Evolutionary conservation across 768 basidiomycete genomes (phyloP).

Genomic region (Collybia nuda): DNA sequence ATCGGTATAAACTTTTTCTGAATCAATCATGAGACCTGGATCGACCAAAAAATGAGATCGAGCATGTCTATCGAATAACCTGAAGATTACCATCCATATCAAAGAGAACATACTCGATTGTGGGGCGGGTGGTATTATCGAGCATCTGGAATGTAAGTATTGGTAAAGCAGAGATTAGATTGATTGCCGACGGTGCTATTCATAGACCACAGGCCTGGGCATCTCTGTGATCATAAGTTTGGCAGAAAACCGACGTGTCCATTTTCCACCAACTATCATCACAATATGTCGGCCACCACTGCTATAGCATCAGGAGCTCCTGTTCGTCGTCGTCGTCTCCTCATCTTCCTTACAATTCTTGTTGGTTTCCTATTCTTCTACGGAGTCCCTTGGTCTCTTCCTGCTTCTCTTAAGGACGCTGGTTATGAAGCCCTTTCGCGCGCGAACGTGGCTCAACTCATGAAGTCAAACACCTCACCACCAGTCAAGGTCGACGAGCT

Average conservation of each 20-base stretch:
- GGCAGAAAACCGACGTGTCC: conserved; percentile 1
- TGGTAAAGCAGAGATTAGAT: too few relatives aligned
- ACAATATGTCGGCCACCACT: conserved; percentile 15
- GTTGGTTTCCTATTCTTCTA: conserved; percentile 37
- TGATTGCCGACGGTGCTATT: too few relatives aligned
- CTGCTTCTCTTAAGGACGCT: conserved; percentile 32
- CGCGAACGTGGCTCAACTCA: conserved; percentile 36
- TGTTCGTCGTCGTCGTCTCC: conserved; percentile 46
- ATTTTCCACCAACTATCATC: background rate
- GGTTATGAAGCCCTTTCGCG: conserved; percentile 33
- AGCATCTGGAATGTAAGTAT: background rate
- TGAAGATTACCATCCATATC: conserved; percentile 64
- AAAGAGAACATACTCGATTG: conserved; percentile 65
- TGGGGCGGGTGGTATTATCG: conserved; percentile 6
- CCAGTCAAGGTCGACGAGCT: conserved; percentile 51
- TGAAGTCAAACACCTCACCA: conserved; percentile 25
- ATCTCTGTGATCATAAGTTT: background rate
- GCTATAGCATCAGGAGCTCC: conserved; percentile 13
- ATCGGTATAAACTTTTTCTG: conserved; percentile 73
- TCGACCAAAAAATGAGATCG: conserved; percentile 1
- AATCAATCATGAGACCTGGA: conserved; percentile 72
- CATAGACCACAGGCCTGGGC: background rate
- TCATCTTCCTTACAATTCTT: conserved; percentile 36
- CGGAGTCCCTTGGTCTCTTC: conserved; percentile 42
- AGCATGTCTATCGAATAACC: background rate